Evolutionary conservation across 2,329 filamentous ascomycete species (phyloP), one percentile per base, ranked within the genome.

Genomic region (Aspergillus arachidicola): DNA sequence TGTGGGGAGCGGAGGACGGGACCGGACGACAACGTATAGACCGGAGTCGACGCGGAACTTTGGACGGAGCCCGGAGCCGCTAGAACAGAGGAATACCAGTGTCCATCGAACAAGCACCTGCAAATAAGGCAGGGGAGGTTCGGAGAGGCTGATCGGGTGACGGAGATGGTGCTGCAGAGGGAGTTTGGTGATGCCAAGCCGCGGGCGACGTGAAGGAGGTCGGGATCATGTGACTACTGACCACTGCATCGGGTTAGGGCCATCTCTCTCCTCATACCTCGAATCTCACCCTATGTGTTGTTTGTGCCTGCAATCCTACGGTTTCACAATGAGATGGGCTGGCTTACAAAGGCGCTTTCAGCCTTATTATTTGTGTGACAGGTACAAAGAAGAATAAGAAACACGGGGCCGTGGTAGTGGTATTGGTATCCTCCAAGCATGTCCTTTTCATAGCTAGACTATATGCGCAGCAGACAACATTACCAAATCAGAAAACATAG

Each of bases 111-210:
- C 55, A 63, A 41, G 61, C 68, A 66, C 67, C 68, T 69, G 66
- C 68, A 61, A 61, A 58, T 62, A 67, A 59, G 62, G 65, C 65
- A 66, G 60, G 69, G 63, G 64, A 56, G 57, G 61, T 66, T 68
- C 61, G 64, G 63, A 46, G 64, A 55, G 69, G 61, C 55, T 63
- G 55, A 62, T 57, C 54, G 65, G 59, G 57, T 30, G 67, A 67
- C 63, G 66, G 67, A 64, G 68, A 65, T 68, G 64, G 70, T 67
- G 66, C 69, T 70, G 65, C 64, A 71, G 72, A 75, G 71, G 70
- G 72, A 75, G 73, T 69, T 74, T 75, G 71, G 74, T 74, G 74
- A 78, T 76, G 76, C 76, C 76, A 78, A 78, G 75, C 71, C 73
- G 68, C 68, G 68, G 70, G 66, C 67, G 67, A 71, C 68, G 68